Evolutionary conservation across 192 early-diverging fungal genomes (phyloP).

Genomic region (Tieghemiomyces parasiticus): DNA sequence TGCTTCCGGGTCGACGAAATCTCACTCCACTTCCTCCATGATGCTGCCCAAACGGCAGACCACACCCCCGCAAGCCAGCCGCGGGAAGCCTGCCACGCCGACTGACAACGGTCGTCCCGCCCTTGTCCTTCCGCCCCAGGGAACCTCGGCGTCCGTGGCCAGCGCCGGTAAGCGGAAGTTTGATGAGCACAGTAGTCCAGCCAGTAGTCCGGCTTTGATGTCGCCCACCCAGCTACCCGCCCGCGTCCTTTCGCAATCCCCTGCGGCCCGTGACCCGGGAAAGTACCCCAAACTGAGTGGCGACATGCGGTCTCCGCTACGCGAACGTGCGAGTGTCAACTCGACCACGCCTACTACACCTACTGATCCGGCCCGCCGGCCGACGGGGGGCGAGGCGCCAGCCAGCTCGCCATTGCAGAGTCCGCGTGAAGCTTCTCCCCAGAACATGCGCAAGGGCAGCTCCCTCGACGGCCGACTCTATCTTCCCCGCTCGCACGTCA

Average conservation of each 20-base stretch:
- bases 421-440: not conserved
- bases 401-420: not conserved
- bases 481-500: conserved; percentile 1
- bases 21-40: too few species aligned
- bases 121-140: too few species aligned
- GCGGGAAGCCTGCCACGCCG: too few species aligned
- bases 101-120: too few species aligned
- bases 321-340: not conserved
- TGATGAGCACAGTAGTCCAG: not conserved
- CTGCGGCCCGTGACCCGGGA: not conserved
- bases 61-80: too few species aligned
- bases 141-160: too few species aligned
- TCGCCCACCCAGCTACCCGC: not conserved
- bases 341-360: not conserved
- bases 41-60: too few species aligned
- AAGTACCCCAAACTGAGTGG: not conserved
- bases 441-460: conserved; percentile 2
- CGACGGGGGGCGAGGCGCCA: too few species aligned
- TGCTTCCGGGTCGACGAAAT: too few species aligned
- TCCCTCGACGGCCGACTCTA: conserved; percentile 1
- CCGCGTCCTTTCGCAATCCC: conserved; percentile 1
- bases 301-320: not conserved
- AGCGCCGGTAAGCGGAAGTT: conserved; percentile 2
- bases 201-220: not conserved
- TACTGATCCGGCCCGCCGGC: not conserved